Base-by-base conservation (phyloP, 1,284 basidiomycete genomes). In the Neolentinus lepideus region DNA sequence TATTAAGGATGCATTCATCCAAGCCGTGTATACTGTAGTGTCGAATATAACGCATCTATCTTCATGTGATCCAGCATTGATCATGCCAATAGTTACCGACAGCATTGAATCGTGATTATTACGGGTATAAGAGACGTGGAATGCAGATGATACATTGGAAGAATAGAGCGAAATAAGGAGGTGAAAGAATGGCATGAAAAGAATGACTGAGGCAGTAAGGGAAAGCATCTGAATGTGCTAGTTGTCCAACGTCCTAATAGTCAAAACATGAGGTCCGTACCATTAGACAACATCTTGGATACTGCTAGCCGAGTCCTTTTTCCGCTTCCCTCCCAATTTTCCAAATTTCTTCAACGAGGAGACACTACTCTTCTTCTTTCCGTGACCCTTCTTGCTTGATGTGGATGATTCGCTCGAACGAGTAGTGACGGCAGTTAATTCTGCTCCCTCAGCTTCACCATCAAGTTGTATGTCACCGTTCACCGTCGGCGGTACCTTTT, bases 301-400 rank as follows among this genome's bases (percentile, higher is more conserved):
- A 62, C 76, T 77, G 60, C 74, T 71, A 56, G 66, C 68, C 26
- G 81, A 79, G 63, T 79, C 80, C 64, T 78, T 78, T 72, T 77
- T 85, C 71, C 78, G 71, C 62, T 70, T 74, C 54, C 71, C 69
- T 35, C 66, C 74, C 27, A 81, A 64, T 46, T 76, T 68, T 43
- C 76, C 75, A 48, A 84, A 65, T 64, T 79, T 80, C 69, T 83
- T 87, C 59, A 84, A 67, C 45, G 78, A 71, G 36, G 83, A 71
- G 52, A 78, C 69, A 64, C 79, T 81, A 67, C 76, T 82, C 60
- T 71, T 74, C 68, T 81, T 84, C 66, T 83, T 43, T 21, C 16
- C 38, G 38, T 43, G 38, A 16, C 38, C 78, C 55, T 80, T 77
- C 33, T 69, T 71, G 12, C 45, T 33, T 12, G 31, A 16, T 54